Base-by-base conservation (phyloP, 306 rosid genomes). In the Comarum palustre region DNA sequence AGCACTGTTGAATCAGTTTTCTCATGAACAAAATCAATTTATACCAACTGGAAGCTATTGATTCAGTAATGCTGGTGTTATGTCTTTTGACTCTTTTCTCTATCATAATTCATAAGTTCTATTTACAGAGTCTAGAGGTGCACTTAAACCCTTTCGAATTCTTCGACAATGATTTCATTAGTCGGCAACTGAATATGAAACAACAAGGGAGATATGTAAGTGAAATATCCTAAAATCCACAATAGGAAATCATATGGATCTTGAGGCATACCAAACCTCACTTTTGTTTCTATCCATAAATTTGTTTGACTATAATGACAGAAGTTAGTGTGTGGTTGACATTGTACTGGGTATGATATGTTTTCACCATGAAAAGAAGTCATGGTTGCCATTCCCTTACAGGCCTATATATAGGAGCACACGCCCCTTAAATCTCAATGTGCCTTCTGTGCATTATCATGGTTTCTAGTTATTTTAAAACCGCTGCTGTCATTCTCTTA, bases 401-500 rank as follows among this genome's bases (percentile, higher is more conserved):
- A 57, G 25, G 24, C 54, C 17, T 63, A 70, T 75, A 80, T 54
- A 62, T 54, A 58, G 67, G 19, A 39, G 66, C 71, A 20, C 42
- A 67, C 25, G 14, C 34, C 29, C 57, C 64, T 36, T 39, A 13
- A 16, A 76, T 12, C n/a, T 46, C 62, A 29, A 42, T 61, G 14
- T 71, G 34, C 74, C 25, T 63, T 61, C 71, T 36, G 38, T 38
- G 4, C 34, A 24, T 55, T 70, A 66, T 47, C 68, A 81, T 72
- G 75, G 66, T 7, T 76, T 22, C 63, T 24, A 62, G 14, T 54
- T n/a, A n/a, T n/a, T 43, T 67, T 67, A 76, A 55, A 72, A 16
- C 45, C 34, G 42, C 27, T 81, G 31, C 19, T 66, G 19, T 76
- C 75, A 52, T 81, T 69, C 57, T 79, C 79, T 66, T 84, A 60